Evolutionary conservation across 2,329 filamentous ascomycete genomes (phyloP), one percentile per base, ranked within the genome.

Genomic region (Dichotomopilus funicola): DNA sequence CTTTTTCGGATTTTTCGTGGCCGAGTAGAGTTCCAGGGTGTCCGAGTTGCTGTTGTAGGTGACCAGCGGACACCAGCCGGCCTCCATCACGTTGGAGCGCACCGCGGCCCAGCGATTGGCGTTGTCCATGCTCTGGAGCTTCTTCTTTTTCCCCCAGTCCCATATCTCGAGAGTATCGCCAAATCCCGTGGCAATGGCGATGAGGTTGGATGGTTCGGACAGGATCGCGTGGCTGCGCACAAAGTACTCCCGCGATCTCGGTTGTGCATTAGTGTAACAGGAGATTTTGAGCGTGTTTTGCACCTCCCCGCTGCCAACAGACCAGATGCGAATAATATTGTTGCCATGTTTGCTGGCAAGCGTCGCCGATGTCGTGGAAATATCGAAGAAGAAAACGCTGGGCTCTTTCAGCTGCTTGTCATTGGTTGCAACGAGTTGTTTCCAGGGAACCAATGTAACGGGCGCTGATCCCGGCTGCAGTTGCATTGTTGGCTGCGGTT

Each of bases 171-270:
- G 61, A 2, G 67, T 63, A 51, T 71, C 66, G 34, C 72, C 72
- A 51, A 74, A 74, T 6, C 67, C 67, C 1, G 70, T 66, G n/a
- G 72, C 65, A 42, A 74, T 68, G 40, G 70, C 72, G 10, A 72
- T 65, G 34, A 74, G 60, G 46, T 63, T 70, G n/a, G 65, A 65
- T 1, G 70, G 59, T 59, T 74, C 72, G 2, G 72, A 73, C 10
- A 74, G 64, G 55, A 74, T 71, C 37, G 70, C 67, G 56, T 74
- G 72, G 54, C 71, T 73, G 55, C 72, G 71, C n/a, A 74, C 70
- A 52, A 74, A 67, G 57, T 73, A 74, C 40, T 74, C 72, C 53
- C 72, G 69, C 4, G 69, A 72, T 0, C 72, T 69, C 1, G 67
- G 62, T 47, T 69, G 70, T 0, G 70, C 68, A 11, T 70, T 70